Conservation (phyloP, 345 rosid genomes). For the Linum lewisii region DNA sequence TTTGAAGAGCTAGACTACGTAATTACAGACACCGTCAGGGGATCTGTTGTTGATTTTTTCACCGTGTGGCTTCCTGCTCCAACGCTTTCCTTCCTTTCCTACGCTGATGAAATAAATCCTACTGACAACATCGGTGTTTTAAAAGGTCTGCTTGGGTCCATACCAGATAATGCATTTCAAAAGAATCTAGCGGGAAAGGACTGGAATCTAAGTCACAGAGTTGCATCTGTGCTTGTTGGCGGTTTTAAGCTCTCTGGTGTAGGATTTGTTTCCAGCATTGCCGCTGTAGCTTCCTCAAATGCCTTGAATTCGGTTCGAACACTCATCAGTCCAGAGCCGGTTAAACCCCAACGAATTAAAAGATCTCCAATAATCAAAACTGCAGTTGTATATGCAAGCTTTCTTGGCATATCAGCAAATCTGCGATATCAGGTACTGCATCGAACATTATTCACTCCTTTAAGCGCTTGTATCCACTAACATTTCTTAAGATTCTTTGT, state of each 20-base stretch:
- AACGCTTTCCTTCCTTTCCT: conserved; percentile 71
- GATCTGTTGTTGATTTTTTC: conserved; percentile 75
- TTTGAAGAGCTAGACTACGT: conserved; percentile 90
- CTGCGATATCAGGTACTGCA: conserved; percentile 74
- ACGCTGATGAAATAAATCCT: conserved; percentile 37
- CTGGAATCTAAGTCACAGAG: conserved; percentile 67
- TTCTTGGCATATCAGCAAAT: conserved; percentile 87
- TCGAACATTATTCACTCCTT: not conserved
- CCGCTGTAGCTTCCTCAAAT: conserved; percentile 78
- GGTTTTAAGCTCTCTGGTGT: conserved; percentile 79
- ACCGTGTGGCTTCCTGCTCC: conserved; percentile 97
- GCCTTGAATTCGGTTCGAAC: conserved; percentile 42
- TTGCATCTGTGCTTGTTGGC: conserved; percentile 76
- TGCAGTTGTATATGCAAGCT: conserved; percentile 57
- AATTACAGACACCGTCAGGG: conserved; percentile 76
- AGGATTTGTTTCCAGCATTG: conserved; percentile 78
- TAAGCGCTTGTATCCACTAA: not conserved
- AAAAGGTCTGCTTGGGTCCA: conserved; percentile 68
- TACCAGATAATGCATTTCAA: conserved; percentile 93
- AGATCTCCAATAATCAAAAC: conserved; percentile 86
- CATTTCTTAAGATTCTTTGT: not conserved
- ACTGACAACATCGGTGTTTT: conserved; percentile 51
- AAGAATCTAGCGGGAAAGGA: conserved; percentile 73
- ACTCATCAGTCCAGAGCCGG: conserved; percentile 43
- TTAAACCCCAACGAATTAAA: conserved; percentile 32